Evolutionary conservation across 208 protist genomes (phyloP), one percentile per base, ranked within the genome.

Genomic region (Endotrypanum monterogeii): DNA sequence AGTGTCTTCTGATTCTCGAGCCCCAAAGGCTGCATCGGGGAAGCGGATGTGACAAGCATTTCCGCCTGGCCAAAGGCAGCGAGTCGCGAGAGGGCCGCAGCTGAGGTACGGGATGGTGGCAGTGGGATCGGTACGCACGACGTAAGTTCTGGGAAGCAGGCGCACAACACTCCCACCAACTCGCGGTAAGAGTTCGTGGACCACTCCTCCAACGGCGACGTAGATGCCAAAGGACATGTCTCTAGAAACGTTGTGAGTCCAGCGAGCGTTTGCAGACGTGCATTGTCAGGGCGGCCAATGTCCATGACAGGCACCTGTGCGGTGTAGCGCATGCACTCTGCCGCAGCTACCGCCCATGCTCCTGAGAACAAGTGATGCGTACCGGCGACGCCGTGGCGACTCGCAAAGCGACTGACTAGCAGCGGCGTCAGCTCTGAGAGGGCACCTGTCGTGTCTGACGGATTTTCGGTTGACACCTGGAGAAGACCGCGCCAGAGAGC

Each of bases 151-250:
- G 85, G 83, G 67, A 87, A 87, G 79, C 88, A 90, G 46, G 73
- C 50, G 23, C 73, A 73, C 68, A 96, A 39, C 46, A 96, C 67
- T 54, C 70, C 74, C 52, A 84, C 41, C 48, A 94, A 76, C 74
- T 94, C 92, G 46, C 70, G 73, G 66, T 86, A 72, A 35, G 76
- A 79, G 73, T 89, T 92, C 14, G 54, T 25, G 75, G 86, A 80
- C 92, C 87, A 93, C 69, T 86, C 77, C 55, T 77, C 72, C 70
- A 96, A 84, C 41, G 85, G 89, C 9, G 82, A 79, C 14, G 70
- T 41, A 16, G 60, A 52, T 14, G 79, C 70, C 8, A 92, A 74
- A 18, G 88, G 89, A 60, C 88, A 88, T n/a, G 75, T 66, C 32
- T 71, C 57, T 72, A 89, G 79, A 79, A 94, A 96, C 16, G 55